Percentiles rank a stretch among this genome's conserved stretches.
Conservation (phyloP, 1,284 basidiomycete genomes). For the Sanghuangporus weigelae region DNA sequence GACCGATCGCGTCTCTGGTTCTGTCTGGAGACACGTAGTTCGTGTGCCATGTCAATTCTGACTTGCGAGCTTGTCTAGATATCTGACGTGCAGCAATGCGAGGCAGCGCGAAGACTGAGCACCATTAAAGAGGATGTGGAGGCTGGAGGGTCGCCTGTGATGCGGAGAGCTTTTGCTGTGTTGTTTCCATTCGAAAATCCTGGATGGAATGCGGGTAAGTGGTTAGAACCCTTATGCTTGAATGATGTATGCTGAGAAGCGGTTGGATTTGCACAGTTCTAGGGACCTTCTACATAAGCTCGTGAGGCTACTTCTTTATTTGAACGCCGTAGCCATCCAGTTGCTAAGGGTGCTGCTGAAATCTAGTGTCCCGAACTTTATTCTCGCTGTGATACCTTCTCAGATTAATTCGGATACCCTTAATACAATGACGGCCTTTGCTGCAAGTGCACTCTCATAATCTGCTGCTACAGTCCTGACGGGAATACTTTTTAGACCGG, state of each 20-base stretch:
- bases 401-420: slow-evolving; percentile 78
- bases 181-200: slow-evolving; percentile 79
- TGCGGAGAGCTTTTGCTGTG: slow-evolving; percentile 71
- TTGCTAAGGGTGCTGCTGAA: slow-evolving; percentile 26
- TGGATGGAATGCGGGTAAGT: slow-evolving; percentile 73
- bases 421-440: slow-evolving; percentile 88
- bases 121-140: slow-evolving; percentile 56
- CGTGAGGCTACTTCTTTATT: slow-evolving; percentile 44
- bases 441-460: slow-evolving; percentile 42
- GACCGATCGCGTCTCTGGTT: background rate
- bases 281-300: slow-evolving; percentile 91
- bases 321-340: background rate
- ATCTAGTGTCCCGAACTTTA: slow-evolving; percentile 76
- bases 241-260: no score
- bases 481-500: slow-evolving; percentile 56
- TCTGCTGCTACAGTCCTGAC: slow-evolving; percentile 16
- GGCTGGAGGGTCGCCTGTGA: slow-evolving; percentile 59
- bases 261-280: slow-evolving; percentile 42
- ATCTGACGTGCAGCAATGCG: slow-evolving; percentile 33
- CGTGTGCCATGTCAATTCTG: background rate
- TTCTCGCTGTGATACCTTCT: slow-evolving; percentile 85
- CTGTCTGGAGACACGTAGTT: background rate
- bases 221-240: background rate
- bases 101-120: slow-evolving; percentile 51
- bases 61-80: slow-evolving; percentile 25